Base-by-base conservation (phyloP, 768 basidiomycete species). In the Lentinus tigrinus region DNA sequence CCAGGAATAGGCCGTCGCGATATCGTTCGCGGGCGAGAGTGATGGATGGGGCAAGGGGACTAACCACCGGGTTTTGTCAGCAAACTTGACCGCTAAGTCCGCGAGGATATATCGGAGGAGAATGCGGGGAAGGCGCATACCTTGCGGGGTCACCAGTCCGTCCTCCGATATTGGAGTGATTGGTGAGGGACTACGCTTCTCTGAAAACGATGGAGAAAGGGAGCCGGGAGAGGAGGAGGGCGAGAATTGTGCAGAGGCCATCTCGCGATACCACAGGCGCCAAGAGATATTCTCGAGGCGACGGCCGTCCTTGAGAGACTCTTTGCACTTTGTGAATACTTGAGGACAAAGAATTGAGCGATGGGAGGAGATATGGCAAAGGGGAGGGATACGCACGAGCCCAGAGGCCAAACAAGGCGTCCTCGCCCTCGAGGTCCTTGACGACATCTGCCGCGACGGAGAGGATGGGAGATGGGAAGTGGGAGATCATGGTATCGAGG, bases 291-390 rank as follows among this genome's bases (percentile, higher is more conserved):
- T 93, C 74, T 95, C 93, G 27, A 94, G 80, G 27, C 93, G 75
- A 6, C 77, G 79, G n/a, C 93, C 93, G 64, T 94, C 87, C 65
- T 88, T 81, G 3, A 95, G 75, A 1, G 85, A 85, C 63, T 83
- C 81, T 71, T 90, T 91, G 76, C 88, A 92, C 70, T 91, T 91
- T 51, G 89, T 84, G 67, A 95, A 93, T 7, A 95, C 93, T 92
- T 47, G 64, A 48, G 61, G 24, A 52, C 5, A 38, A 38, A 36
- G 49, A 55, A 44, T 24, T 59, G 51, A 44, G 61, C 14, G 53
- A 50, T 16, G 34, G 47, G 16, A 34, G 60, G 16, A n/a, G 39
- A 26, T 46, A 17, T 26, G 28, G 39, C n/a, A 24, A 57, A 53
- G 8, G 52, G 37, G 34, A 21, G 56, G 52, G 47, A 21, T 49